Base-by-base conservation (phyloP, 163 green algal genomes). In the Chlorella variabilis region DNA sequence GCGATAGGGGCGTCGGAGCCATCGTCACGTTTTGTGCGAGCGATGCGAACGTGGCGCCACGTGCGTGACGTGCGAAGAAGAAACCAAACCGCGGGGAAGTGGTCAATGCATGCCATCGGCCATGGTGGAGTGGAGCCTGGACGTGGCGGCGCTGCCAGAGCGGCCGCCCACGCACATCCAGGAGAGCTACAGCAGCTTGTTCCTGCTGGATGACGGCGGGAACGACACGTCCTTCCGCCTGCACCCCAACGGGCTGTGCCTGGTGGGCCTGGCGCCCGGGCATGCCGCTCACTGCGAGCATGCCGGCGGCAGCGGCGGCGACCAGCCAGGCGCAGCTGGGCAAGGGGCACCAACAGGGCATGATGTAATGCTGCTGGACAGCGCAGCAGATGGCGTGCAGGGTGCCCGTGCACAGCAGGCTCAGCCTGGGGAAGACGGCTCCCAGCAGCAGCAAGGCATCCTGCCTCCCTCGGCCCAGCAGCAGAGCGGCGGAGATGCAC, bases 211-310 rank as follows among this genome's bases (percentile, higher is more conserved):
- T 6, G 54, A 54, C 1, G 36, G 38, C 4, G 56, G 73, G 1
- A 80, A 80, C n/a, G 73, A 80, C 54, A 27, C 70, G n/a, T 48
- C 73, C 0, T 54, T 70, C 23, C 73, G 38, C 1, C 73, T 80
- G 73, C 73, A 80, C 38, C 56, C 73, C 17, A 80, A 80, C 56
- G 73, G 73, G 13, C 56, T 80, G 1, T 80, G 73, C 56, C 34
- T 80, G 1, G 38, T 80, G 11, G 20, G 51, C 8, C 73, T 80
- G 15, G 73, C 73, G 54, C 73, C 73, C 0, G 23, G 8, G 18
- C 73, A 80, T 34, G 54, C 73, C 27, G 73, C n/a, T 15, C n/a
- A 33, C 18, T 15, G 54, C 54, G 6, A 69, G 42, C 7, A 18
- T 25, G 48, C 18, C 11, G 20, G 29, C 20, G 11, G 21, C 48